These are phyloP conservation scores for Aspergillus ibericus DNA, from an alignment of 2,329 filamentous ascomycete species.

Conservation along the genomic window DNA sequence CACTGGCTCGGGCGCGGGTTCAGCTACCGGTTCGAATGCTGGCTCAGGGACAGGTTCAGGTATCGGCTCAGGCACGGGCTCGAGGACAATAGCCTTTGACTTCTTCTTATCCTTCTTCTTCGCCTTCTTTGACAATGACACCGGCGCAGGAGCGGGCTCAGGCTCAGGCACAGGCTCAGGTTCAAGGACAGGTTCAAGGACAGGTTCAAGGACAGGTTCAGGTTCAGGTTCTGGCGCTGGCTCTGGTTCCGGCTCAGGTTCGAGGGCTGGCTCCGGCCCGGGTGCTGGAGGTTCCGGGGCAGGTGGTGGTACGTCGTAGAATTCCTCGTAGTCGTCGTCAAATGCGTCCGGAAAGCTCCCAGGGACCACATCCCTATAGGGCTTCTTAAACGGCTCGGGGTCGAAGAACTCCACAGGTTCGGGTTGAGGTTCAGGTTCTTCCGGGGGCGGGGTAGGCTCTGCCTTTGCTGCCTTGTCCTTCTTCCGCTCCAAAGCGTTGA, in stretches of 20 bases:
- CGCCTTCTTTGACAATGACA: conserved; percentile 22
- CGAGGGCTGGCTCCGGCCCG: conserved; percentile 19
- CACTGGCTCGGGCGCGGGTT: conserved; percentile 22
- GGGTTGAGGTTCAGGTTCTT: conserved; percentile 18
- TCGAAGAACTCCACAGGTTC: conserved; percentile 9
- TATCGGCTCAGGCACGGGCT: conserved; percentile 18
- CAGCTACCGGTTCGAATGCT: conserved; percentile 24
- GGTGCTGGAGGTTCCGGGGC: conserved; percentile 24
- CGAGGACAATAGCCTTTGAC: conserved; percentile 13
- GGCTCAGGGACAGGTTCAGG: conserved; percentile 32
- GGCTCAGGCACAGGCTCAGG: conserved; percentile 31
- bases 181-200: conserved; percentile 3
- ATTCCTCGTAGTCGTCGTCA: conserved; percentile 49
- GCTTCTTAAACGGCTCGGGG: conserved; percentile 35
- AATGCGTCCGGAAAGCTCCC: conserved; percentile 59
- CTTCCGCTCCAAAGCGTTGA: conserved; percentile 49
- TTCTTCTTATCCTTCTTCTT: conserved; percentile 24
- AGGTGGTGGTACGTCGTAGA: conserved; percentile 22
- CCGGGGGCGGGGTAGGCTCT: conserved; percentile 20
- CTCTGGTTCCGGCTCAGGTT: conserved; percentile 19
- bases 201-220: conserved; percentile 1
- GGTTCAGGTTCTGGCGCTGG: conserved; percentile 22
- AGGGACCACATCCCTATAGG: conserved; percentile 48
- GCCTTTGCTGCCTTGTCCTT: conserved; percentile 34
- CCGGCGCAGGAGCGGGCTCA: conserved; percentile 28